Percentiles rank a stretch among this genome's conserved stretches.
Conservation (phyloP, 352 stramenopile species). For the Aphanomyces astaci region DNA sequence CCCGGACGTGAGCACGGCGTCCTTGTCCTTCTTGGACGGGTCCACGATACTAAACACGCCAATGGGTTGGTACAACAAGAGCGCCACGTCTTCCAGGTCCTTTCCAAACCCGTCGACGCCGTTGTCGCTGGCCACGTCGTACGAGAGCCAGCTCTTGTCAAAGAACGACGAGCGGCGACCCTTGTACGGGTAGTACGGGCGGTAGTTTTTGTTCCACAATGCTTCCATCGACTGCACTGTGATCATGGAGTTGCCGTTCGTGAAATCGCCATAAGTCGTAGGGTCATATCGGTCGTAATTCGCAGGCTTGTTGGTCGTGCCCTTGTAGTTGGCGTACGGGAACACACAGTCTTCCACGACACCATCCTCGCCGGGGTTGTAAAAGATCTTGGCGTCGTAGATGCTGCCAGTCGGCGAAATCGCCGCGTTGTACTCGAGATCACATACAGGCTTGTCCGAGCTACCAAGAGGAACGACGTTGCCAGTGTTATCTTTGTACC, state of each 20-base stretch:
- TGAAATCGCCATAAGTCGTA: constrained; percentile 33
- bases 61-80: constrained; percentile 50
- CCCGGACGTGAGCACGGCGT: constrained; percentile 3
- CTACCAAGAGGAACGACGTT: constrained; percentile 25
- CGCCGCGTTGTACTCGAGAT: constrained; percentile 28
- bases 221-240: constrained; percentile 49
- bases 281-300: constrained; percentile 31
- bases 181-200: constrained; percentile 58
- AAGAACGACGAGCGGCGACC: constrained; percentile 56
- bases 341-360: constrained; percentile 56
- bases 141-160: constrained; percentile 52
- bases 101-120: constrained; percentile 35
- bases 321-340: constrained; percentile 48
- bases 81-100: constrained; percentile 32
- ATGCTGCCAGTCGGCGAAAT: constrained; percentile 29
- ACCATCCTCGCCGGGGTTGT: constrained; percentile 36
- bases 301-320: constrained; percentile 23
- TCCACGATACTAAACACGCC: constrained; percentile 42
- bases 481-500: constrained; percentile 26
- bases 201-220: constrained; percentile 40
- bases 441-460: constrained; percentile 25
- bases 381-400: constrained; percentile 47
- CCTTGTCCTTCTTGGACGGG: constrained; percentile 24
- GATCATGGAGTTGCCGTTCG: constrained; percentile 27
- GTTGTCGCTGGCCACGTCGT: constrained; percentile 35